A percentile compares a stretch with the other conserved stretches of the same genome.
Conservation (phyloP, 345 rosid genomes). For the Luvunga scandens region DNA sequence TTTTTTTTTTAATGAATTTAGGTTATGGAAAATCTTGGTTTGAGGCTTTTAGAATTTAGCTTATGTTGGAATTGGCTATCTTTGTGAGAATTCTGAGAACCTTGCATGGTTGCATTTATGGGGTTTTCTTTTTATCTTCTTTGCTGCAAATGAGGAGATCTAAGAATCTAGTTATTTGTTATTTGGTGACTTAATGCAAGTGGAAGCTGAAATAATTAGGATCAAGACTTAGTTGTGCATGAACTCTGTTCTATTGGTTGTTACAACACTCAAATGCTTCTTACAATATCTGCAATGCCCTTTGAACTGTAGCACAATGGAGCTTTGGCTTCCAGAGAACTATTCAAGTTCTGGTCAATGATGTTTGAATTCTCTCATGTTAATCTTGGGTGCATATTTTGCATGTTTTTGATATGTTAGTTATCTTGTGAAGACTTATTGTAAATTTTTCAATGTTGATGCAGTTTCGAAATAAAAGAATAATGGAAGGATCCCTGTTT, state of each 20-base stretch:
- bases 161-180: background rate
- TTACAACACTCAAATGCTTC: background rate
- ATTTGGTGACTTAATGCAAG: background rate
- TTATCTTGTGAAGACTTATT: conserved; percentile 10
- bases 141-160: background rate
- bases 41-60: background rate
- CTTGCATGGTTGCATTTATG: background rate
- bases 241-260: background rate
- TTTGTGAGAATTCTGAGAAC: background rate
- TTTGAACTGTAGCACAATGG: background rate
- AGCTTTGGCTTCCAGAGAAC: background rate
- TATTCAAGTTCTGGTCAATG: background rate
- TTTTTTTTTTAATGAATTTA: background rate
- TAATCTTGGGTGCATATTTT: background rate
- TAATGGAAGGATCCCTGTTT: conserved; percentile 55
- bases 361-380: background rate
- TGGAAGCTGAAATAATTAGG: background rate
- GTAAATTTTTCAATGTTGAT: conserved; percentile 11
- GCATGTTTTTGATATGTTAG: background rate
- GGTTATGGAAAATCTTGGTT: background rate
- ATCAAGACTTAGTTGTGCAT: background rate
- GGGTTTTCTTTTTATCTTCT: background rate
- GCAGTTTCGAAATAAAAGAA: conserved; percentile 72
- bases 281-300: background rate
- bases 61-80: background rate